Evolutionary conservation across 805 yeast species (phyloP).

Genomic region (Saccharomyces jurei): DNA sequence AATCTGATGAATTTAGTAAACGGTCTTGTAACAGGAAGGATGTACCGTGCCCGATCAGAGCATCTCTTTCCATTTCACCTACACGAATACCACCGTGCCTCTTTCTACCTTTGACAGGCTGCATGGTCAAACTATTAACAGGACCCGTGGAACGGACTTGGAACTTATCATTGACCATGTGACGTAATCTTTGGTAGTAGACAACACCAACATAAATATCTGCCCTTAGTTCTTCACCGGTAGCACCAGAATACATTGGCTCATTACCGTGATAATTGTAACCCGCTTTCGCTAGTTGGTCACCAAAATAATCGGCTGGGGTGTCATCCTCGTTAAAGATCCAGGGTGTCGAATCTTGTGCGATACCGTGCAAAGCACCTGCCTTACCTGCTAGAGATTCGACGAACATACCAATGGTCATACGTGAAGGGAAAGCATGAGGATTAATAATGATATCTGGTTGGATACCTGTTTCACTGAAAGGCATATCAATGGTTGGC

Average conservation of each 20-base stretch:
- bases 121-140: conserved; percentile 93
- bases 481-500: conserved; percentile 97
- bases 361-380: conserved; percentile 94
- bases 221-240: conserved; percentile 94
- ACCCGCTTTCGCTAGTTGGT: conserved; percentile 79
- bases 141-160: conserved; percentile 99
- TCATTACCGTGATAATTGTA: conserved; percentile 97
- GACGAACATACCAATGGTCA: conserved; percentile 99
- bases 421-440: conserved; percentile 99
- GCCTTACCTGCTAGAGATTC: conserved; percentile 98
- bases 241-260: conserved; percentile 97
- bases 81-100: conserved; percentile 99
- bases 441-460: conserved; percentile 98
- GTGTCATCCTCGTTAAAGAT: conserved; percentile 83
- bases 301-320: conserved; percentile 96
- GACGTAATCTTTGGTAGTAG: conserved; percentile 95
- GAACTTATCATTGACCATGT: conserved; percentile 99
- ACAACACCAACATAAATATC: conserved; percentile 96
- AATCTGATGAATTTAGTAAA: conserved; percentile 88
- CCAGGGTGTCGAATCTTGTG: conserved; percentile 98
- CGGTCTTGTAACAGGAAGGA: conserved; percentile 92
- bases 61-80: conserved; percentile 99
- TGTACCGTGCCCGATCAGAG: conserved; percentile 96
- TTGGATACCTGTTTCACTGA: conserved; percentile 90
- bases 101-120: conserved; percentile 98